Percentiles rank a stretch among this genome's conserved stretches.
Conservation (phyloP, 108 stramenopile species). For the Asterionellopsis glacialis region DNA sequence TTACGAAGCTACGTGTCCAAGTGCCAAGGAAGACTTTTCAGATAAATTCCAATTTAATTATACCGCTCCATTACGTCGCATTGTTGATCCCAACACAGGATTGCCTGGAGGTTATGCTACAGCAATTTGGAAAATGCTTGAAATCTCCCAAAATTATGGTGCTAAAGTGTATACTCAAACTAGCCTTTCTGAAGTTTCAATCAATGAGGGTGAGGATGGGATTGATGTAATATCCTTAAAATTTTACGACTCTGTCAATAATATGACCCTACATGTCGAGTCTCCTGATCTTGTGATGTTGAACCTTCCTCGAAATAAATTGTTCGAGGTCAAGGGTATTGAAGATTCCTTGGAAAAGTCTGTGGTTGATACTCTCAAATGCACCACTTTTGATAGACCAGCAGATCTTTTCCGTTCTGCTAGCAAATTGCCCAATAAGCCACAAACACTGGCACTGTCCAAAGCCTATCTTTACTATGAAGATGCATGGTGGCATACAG, state of each 20-base stretch:
- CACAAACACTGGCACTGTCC: not conserved
- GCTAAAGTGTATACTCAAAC: slow-evolving; percentile 2
- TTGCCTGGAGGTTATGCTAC: slow-evolving; percentile 4
- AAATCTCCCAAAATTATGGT: not conserved
- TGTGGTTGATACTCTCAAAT: slow-evolving; percentile 4
- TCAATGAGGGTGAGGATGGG: not conserved
- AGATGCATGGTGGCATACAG: slow-evolving; percentile 3
- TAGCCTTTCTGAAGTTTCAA: not conserved
- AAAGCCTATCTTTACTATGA: slow-evolving; percentile 9
- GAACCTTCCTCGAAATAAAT: slow-evolving; percentile 4
- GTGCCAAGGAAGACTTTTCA: not conserved
- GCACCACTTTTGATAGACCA: not conserved
- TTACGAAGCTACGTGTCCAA: slow-evolving; percentile 7
- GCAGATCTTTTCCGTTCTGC: not conserved
- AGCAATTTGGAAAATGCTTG: slow-evolving; percentile 1
- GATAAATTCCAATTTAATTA: slow-evolving; percentile 1
- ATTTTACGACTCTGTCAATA: too few relatives aligned
- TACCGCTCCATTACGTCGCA: slow-evolving; percentile 10
- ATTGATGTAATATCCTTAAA: too few relatives aligned
- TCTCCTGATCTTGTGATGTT: not conserved
- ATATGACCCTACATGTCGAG: too few relatives aligned
- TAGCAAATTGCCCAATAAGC: not conserved
- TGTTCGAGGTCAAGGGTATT: slow-evolving; percentile 2
- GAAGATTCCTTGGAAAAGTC: not conserved
- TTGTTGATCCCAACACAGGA: slow-evolving; percentile 9